Evolutionary conservation across 1,139 yeast genomes (phyloP).

Genomic region (Tardiomyces digboiensis): DNA sequence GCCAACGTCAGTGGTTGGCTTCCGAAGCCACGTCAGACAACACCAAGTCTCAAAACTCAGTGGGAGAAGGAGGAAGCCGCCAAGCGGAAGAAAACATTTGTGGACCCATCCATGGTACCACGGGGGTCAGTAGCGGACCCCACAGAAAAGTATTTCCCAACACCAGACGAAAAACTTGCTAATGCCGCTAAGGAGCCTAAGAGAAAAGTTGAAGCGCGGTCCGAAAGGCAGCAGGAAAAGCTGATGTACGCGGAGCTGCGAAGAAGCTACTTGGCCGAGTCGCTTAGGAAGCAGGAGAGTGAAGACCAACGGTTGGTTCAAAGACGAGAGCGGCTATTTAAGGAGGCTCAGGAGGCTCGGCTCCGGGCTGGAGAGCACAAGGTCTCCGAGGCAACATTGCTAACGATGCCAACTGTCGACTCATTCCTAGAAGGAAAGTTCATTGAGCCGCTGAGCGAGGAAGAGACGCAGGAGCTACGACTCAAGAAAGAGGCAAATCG

Average conservation of each 20-base stretch:
- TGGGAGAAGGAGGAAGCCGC: slow-evolving; percentile 30
- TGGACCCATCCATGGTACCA: slow-evolving; percentile 69
- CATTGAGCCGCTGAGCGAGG: slow-evolving; percentile 61
- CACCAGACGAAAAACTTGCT: slow-evolving; percentile 49
- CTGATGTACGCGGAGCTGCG: slow-evolving; percentile 57
- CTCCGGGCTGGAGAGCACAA: slow-evolving; percentile 26
- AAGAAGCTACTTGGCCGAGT: slow-evolving; percentile 57
- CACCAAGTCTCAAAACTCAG: slow-evolving; percentile 38
- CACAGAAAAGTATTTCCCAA: slow-evolving; percentile 39
- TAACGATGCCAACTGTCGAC: slow-evolving; percentile 78
- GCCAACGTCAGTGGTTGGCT: slow-evolving; percentile 53
- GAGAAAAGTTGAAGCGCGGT: slow-evolving; percentile 23
- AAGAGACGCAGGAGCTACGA: slow-evolving; percentile 42
- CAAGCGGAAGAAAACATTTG: slow-evolving; percentile 54
- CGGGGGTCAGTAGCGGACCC: slow-evolving; percentile 50
- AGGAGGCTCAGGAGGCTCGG: slow-evolving; percentile 26
- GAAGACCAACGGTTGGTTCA: slow-evolving; percentile 25
- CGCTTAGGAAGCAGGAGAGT: slow-evolving; percentile 42
- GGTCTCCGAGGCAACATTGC: slow-evolving; percentile 43
- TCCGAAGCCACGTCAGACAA: slow-evolving; percentile 64
- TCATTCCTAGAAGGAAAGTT: slow-evolving; percentile 45
- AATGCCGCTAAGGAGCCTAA: slow-evolving; percentile 37
- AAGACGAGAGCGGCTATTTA: slow-evolving; percentile 18
- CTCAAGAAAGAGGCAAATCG: slow-evolving; percentile 48
- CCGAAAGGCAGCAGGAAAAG: slow-evolving; percentile 44